Evolutionary conservation across 129 eudicot species (phyloP), one percentile per base, ranked within the genome.

Genomic region (Flaveria ramosissima): DNA sequence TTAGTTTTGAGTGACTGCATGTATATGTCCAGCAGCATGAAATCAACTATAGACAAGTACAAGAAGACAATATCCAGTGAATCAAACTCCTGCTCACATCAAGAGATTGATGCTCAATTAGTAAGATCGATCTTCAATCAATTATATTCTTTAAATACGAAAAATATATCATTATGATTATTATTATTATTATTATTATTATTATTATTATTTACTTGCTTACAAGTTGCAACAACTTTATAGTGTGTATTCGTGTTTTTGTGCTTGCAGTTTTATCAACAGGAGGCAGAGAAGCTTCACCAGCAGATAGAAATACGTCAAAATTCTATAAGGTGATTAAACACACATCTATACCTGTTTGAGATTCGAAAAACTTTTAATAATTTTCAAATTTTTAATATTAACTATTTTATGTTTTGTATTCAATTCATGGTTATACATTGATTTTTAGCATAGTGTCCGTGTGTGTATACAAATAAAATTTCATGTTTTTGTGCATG

Each of bases 91-190:
- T 78, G 46, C 81, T 71, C 91, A 20, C 72, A 85, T 75, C 86
- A 90, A 30, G 93, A 89, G 84, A 82, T 84, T 76, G 87, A 92
- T 83, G 83, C 91, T 74, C 96, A 89, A 63, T 96, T 89, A 87
- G 82, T 45, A 8, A 45, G 13, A 45, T 11, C 41, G 85, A 59
- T 21, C 26, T 50, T 12, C 43, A 62, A 30, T 55, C 42, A 3
- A 10, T 24, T 20, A 61, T 17, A 59, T 16, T 13, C 4, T n/a
- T 72, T 16, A 9, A 53, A n/a, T 11, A 12, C 17, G 23, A 52
- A n/a, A 32, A 51, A 32, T 27, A 51, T 70, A 47, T 17, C 0
- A 10, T 53, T 7, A 41, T 73, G 3, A 9, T 73, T 51, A 47
- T 47, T 1, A 47, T 47, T 12, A n/a, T n/a, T n/a, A n/a, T n/a